A percentile compares a stretch with the other conserved stretches of the same genome.
phyloP scores from a whole-genome alignment of 495 filamentous ascomycete species.

The Aspergillus biplanus region DNA sequence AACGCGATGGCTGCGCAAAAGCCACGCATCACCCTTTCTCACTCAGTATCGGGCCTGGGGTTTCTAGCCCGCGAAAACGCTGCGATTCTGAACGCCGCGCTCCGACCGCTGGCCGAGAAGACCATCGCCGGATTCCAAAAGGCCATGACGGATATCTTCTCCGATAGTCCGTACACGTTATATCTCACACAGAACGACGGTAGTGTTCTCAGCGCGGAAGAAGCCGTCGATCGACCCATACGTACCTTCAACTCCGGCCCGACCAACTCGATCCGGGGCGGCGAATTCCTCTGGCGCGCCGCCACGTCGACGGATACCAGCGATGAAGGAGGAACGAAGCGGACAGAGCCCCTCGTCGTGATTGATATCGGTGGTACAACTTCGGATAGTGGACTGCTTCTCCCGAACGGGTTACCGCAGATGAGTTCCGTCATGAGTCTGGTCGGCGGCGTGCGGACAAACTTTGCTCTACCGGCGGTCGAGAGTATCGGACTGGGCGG shows the following conservation, averaged over 20 bases:
- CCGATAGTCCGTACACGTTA: conserved; percentile 37
- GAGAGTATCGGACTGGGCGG: conserved; percentile 58
- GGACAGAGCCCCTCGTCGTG: conserved; percentile 36
- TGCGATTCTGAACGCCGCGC: conserved; percentile 54
- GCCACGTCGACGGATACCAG: conserved; percentile 33
- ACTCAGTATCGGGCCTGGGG: conserved; percentile 50
- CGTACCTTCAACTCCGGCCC: conserved; percentile 56
- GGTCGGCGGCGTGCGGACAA: conserved; percentile 50
- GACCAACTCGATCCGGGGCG: conserved; percentile 57
- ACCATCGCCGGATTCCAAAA: conserved; percentile 47
- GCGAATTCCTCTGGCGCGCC: conserved; percentile 43
- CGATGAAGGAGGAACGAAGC: neutral
- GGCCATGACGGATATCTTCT: conserved; percentile 42
- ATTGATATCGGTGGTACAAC: conserved; percentile 57
- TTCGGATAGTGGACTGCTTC: conserved; percentile 50
- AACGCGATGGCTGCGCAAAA: conserved; percentile 5
- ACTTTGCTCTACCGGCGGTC: conserved; percentile 56
- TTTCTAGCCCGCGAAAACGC: conserved; percentile 59
- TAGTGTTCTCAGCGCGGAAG: conserved; percentile 45
- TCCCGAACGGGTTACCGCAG: conserved; percentile 49
- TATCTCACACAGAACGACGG: conserved; percentile 60
- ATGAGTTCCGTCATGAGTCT: conserved; percentile 45
- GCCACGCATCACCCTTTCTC: conserved; percentile 33
- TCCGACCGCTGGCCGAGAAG: conserved; percentile 46
- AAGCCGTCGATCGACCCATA: conserved; percentile 51